Percentiles rank a stretch among this genome's conserved stretches.
These are phyloP conservation scores for Posidonia australis DNA, from an alignment of 106 monocot genomes.

Conservation along the genomic window DNA sequence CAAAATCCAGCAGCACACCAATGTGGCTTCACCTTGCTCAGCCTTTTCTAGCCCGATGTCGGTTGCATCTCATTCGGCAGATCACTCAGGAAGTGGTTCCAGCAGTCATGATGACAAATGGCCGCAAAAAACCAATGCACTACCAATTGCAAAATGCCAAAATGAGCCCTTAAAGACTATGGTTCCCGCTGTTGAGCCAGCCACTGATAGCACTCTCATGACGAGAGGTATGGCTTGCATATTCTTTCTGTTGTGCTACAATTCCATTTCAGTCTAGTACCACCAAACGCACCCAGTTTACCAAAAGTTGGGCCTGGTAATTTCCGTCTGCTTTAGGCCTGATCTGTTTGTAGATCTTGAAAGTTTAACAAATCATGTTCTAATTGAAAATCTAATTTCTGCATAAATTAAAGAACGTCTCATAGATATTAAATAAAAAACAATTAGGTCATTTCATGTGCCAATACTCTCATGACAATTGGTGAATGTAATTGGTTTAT, in stretches of 20 bases:
- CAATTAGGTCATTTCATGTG: neutral
- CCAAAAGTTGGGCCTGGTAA: no score
- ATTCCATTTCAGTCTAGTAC: neutral
- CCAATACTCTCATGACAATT: no score
- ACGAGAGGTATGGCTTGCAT: neutral
- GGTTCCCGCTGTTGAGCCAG: neutral
- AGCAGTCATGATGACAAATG: neutral
- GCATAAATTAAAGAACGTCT: neutral
- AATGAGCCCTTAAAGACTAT: neutral
- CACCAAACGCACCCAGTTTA: no score
- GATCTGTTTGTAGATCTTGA: neutral
- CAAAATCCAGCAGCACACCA: neutral
- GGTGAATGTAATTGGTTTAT: neutral
- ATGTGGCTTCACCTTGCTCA: neutral
- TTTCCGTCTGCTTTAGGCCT: no score
- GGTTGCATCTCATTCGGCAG: neutral
- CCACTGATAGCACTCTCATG: neutral
- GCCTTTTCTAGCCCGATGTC: conserved; percentile 4
- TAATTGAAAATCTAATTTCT: neutral
- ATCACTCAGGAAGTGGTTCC: conserved; percentile 1
- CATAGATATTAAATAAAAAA: neutral
- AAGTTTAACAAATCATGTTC: neutral
- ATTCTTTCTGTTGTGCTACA: neutral
- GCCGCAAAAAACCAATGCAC: neutral
- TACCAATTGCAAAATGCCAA: neutral